Evolutionary conservation across 2,329 filamentous ascomycete species (phyloP).

Genomic region (Ploettnerulaceae sp.): DNA sequence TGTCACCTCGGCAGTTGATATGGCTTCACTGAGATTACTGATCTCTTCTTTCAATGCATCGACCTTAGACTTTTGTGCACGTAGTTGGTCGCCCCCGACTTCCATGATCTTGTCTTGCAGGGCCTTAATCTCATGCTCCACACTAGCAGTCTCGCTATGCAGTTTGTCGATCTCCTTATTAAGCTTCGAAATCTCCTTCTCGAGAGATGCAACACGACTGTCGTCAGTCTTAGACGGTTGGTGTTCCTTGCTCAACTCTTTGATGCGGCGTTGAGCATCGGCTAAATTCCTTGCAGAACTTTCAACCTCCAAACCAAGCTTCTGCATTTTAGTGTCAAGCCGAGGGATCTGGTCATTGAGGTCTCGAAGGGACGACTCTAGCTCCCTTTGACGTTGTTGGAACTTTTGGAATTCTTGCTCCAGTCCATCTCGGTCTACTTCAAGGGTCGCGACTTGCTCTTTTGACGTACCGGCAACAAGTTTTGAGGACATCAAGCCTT

Average conservation of each 20-base stretch:
- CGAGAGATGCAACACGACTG: conserved; percentile 62
- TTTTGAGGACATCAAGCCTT: conserved; percentile 95
- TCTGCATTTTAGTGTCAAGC: conserved; percentile 86
- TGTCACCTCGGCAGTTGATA: conserved; percentile 79
- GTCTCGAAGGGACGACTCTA: conserved; percentile 68
- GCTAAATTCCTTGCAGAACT: conserved; percentile 79
- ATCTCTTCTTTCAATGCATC: conserved; percentile 86
- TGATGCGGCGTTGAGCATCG: conserved; percentile 78
- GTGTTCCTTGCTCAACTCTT: conserved; percentile 77
- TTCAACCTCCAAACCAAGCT: conserved; percentile 81
- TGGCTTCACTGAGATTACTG: conserved; percentile 70
- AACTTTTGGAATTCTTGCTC: conserved; percentile 81
- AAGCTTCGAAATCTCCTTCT: conserved; percentile 72
- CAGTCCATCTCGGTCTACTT: conserved; percentile 77
- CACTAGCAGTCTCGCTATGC: conserved; percentile 76
- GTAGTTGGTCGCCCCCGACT: conserved; percentile 87
- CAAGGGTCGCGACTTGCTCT: conserved; percentile 83
- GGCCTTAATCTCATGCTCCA: conserved; percentile 88
- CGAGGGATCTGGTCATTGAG: conserved; percentile 75
- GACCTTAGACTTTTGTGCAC: conserved; percentile 84
- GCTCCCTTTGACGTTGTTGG: conserved; percentile 75
- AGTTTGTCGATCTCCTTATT: conserved; percentile 76
- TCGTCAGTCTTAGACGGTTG: conserved; percentile 78
- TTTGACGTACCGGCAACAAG: conserved; percentile 80
- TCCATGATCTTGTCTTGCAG: conserved; percentile 98